Base-by-base conservation (phyloP, 352 stramenopile genomes). In the Phytophthora melonis region DNA sequence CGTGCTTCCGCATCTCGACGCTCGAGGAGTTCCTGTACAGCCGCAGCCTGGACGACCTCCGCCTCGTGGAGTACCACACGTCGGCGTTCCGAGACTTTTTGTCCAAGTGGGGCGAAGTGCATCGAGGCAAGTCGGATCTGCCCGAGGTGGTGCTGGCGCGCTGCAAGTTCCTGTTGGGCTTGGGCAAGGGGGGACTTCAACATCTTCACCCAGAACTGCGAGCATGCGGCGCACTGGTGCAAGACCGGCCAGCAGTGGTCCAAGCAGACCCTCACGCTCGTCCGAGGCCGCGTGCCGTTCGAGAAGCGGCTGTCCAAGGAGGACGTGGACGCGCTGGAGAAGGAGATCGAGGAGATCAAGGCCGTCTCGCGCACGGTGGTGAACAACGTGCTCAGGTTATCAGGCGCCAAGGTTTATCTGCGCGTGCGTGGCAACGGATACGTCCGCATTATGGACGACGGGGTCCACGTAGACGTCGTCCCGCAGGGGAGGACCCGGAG, bases 131-230 rank as follows among this genome's bases (percentile, higher is more conserved):
- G 58, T 89, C 82, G 45, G 87, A 93, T 63, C 68, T 93, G 25
- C 87, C 87, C 3, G 84, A 93, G 72, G 87, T 93, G 10, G 84
- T 93, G 52, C 73, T 93, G 23, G 82, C 87, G 36, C 82, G 87
- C 10, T 93, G 87, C 80, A 92, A 91, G 66, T 92, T 92, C 54
- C 68, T 93, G 14, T 62, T 93, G 9, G 87, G 84, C 0, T 67
- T 93, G 19, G 87, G 87, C 39, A 84, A 85, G n/a, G 23, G 87
- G 87, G 13, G 85, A 93, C 50, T 93, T 93, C 47, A 92, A 93
- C 66, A 92, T 93, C 60, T 89, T 92, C 59, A 89, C 80, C 8
- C 87, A 93, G 68, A 93, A 93, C 73, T 93, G 87, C 70, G 87
- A 93, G 67, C 87, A 93, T 58, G 84, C 86, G 14, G 87, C 87